These are phyloP conservation scores for Saccharomycopsis javanensis DNA, from an alignment of 805 yeast species.

Conservation along the genomic window DNA sequence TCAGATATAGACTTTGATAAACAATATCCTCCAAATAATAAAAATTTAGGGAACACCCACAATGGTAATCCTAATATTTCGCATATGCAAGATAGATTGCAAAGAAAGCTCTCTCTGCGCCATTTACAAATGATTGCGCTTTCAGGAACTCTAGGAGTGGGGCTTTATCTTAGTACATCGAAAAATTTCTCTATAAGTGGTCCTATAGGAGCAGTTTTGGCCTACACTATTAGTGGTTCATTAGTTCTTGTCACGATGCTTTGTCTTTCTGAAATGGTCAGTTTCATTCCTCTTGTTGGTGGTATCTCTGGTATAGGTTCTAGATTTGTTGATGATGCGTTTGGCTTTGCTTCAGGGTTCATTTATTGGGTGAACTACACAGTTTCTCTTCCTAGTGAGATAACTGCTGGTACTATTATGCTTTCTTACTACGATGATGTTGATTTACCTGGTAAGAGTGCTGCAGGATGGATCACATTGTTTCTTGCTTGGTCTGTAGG, in stretches of 20 bases:
- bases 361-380: constrained; percentile 66
- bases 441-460: constrained; percentile 38
- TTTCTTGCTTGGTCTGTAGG: constrained; percentile 39
- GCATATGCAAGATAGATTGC: constrained; percentile 25
- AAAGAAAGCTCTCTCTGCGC: constrained; percentile 50
- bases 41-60: neutral
- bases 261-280: constrained; percentile 74
- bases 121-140: constrained; percentile 72
- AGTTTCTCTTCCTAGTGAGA: constrained; percentile 67
- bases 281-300: constrained; percentile 68
- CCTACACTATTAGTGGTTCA: constrained; percentile 54
- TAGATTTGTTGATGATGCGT: constrained; percentile 67
- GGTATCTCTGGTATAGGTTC: constrained; percentile 71
- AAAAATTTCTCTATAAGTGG: constrained; percentile 68
- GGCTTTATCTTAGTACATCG: constrained; percentile 59
- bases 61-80: neutral
- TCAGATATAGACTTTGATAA: neutral
- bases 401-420: constrained; percentile 73
- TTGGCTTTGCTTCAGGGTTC: constrained; percentile 68
- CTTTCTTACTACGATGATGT: constrained; percentile 54
- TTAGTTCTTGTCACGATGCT: constrained; percentile 60
- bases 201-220: constrained; percentile 64
- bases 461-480: constrained; percentile 69
- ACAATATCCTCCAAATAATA: neutral
- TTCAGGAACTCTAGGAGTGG: constrained; percentile 75